Base-by-base conservation (phyloP, 371 early-diverging fungal species). In the Homolaphlyctis polyrhiza region DNA sequence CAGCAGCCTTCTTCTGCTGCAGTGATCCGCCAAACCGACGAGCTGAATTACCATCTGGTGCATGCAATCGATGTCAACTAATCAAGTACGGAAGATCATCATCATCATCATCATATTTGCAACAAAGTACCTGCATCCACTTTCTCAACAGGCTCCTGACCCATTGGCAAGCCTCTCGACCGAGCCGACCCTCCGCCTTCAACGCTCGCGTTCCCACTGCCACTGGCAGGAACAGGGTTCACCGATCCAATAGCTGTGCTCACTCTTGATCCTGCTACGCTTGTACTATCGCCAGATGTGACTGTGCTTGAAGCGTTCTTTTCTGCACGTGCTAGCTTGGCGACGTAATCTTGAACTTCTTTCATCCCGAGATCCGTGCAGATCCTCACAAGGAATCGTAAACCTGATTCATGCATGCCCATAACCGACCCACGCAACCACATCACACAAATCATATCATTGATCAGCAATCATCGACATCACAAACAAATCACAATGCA, bases 351-450 rank as follows among this genome's bases (percentile, higher is more conserved):
- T 25, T 71, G 64, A 8, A 71, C 77, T 27, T 79, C 78, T 49
- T 76, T 77, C 74, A 82, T 70, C n/a, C 79, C 79, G 39, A 79
- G 64, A 64, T 83, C 84, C 6, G 77, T 74, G 68, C 76, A 72
- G 25, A 83, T 77, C n/a, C 80, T 69, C 28, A 83, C 82, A 51
- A 83, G 61, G 67, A 80, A 80, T 39, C 79, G 66, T 51, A 83
- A 54, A 58, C 82, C 80, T 82, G 35, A 45, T 45, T 45, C 45
- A 45, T n/a, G n/a, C n/a, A n/a, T n/a, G n/a, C n/a, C n/a, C n/a
- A n/a, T n/a, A n/a, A n/a, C n/a, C n/a, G n/a, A n/a, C n/a, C n/a
- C n/a, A n/a, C n/a, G n/a, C n/a, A n/a, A n/a, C n/a, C n/a, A n/a
- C n/a, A n/a, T n/a, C n/a, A n/a, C n/a, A n/a, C n/a, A n/a, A n/a